phyloP scores from a whole-genome alignment of 495 filamentous ascomycete genomes.

The Cenococcum geophilum region DNA sequence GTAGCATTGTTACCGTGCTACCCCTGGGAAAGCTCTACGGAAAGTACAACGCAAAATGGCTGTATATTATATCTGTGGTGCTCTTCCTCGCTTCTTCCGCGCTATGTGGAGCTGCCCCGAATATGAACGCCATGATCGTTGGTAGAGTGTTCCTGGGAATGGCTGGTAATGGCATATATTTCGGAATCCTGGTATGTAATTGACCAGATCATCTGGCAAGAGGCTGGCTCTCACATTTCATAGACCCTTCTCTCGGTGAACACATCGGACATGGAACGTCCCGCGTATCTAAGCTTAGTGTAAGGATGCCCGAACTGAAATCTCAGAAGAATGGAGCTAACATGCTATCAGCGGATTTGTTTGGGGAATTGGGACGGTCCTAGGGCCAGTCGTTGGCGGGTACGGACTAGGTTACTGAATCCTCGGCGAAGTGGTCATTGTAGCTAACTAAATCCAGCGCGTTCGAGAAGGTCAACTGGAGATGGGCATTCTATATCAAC shows the following conservation, averaged over 20 bases:
- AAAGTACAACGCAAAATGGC: constrained; percentile 3
- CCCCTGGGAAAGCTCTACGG: constrained; percentile 7
- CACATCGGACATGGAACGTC: constrained; percentile 4
- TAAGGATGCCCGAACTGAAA: no score
- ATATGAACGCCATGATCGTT: constrained; percentile 12
- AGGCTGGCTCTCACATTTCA: no score
- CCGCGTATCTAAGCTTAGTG: constrained; percentile 12
- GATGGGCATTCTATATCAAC: constrained; percentile 20
- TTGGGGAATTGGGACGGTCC: constrained; percentile 4
- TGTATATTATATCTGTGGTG: constrained; percentile 3
- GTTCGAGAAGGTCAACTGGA: constrained; percentile 9
- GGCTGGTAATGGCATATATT: constrained; percentile 14
- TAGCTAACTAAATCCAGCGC: no score
- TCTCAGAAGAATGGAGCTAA: no score
- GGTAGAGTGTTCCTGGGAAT: constrained; percentile 4
- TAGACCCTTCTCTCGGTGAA: constrained; percentile 10
- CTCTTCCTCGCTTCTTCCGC: constrained; percentile 11
- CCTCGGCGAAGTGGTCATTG: no score
- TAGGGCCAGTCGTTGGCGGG: constrained; percentile 12
- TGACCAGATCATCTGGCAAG: no score
- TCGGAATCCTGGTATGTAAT: constrained; percentile 13
- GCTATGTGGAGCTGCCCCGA: constrained; percentile 13
- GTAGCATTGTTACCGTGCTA: neutral
- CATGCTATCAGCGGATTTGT: no score
- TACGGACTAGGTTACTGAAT: no score